Percentiles rank a stretch among this genome's conserved stretches.
These are phyloP conservation scores for Cladophialophora immunda DNA, from an alignment of 2,329 filamentous ascomycete species.

Conservation along the genomic window DNA sequence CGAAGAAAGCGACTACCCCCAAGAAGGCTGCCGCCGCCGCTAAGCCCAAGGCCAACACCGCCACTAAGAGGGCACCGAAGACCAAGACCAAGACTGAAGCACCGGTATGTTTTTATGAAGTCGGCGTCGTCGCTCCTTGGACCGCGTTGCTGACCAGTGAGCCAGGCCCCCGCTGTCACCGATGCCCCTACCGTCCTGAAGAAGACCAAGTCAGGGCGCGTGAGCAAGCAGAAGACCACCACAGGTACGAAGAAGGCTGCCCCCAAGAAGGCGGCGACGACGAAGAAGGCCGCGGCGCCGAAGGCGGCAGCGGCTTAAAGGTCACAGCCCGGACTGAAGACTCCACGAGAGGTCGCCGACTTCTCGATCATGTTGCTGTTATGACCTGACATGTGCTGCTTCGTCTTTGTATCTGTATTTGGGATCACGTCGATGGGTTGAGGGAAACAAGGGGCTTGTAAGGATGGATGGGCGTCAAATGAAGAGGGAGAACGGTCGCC, in stretches of 20 bases:
- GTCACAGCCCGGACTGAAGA: neutral
- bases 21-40: slow-evolving; percentile 63
- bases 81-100: slow-evolving; percentile 43
- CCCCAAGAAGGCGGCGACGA: slow-evolving; percentile 55
- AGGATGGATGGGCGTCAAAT: slow-evolving; percentile 1
- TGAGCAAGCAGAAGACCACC: slow-evolving; percentile 70
- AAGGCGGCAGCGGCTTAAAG: slow-evolving; percentile 44
- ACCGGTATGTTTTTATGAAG: slow-evolving; percentile 38
- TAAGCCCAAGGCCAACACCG: slow-evolving; percentile 62
- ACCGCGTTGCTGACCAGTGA: slow-evolving; percentile 38
- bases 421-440: slow-evolving; percentile 30
- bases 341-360: slow-evolving; percentile 32
- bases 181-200: slow-evolving; percentile 75
- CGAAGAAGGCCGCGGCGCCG: slow-evolving; percentile 53
- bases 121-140: neutral
- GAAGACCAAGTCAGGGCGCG: slow-evolving; percentile 87
- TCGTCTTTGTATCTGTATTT: slow-evolving; percentile 33
- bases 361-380: slow-evolving; percentile 28
- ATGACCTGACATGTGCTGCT: slow-evolving; percentile 40
- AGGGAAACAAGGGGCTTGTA: slow-evolving; percentile 1
- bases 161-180: slow-evolving; percentile 70
- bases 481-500: neutral
- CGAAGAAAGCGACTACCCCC: slow-evolving; percentile 61
- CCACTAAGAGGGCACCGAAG: slow-evolving; percentile 50
- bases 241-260: slow-evolving; percentile 59